Evolutionary conservation across 169 alveolate genomes (phyloP), one percentile per base, ranked within the genome.

Genomic region (Fabrea salina): DNA sequence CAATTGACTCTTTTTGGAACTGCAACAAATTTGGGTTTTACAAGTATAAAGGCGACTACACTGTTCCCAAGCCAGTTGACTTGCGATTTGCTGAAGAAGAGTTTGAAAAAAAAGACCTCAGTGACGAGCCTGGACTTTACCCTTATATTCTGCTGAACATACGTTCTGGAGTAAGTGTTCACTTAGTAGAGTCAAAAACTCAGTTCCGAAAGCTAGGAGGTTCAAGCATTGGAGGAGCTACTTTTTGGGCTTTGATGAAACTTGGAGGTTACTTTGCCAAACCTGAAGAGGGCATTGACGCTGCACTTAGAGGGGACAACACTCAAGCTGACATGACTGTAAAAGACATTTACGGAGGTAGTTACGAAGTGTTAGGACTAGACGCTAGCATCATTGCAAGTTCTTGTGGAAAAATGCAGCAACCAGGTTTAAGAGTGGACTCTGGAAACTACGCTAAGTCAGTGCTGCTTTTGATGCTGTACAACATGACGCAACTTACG

Each of bases 331-430:
- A 90, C 76, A 82, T 90, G 87, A 71, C 89, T 66, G 95, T 90
- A 0, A 89, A 92, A 11, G 95, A 90, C 82, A 90, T 90, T 7
- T 90, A 90, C 75, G 95, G 95, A 13, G 84, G 91, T 4, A 68
- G 43, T 33, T 87, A 87, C 80, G 66, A 56, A 0, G 30, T 47
- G 16, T 51, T 81, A 1, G 82, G 86, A 3, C 76, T 90, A 35
- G 66, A 80, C 27, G 71, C 75, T 16, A 77, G 86, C 30, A 33
- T 85, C 43, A 86, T 86, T 41, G 95, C 91, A n/a, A 79, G 89
- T 56, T 68, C 89, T 35, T 90, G 89, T 86, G 86, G 89, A 1
- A 87, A 87, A 57, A 25, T 80, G 2, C 1, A 79, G 70, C 32
- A 84, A 89, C 61, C 35, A 25, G 11, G 7, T 11, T 32, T 32